Percentiles rank a stretch among this genome's conserved stretches.
phyloP scores from a whole-genome alignment of 192 early-diverging fungal species.

The Blastocladiella britannica region DNA sequence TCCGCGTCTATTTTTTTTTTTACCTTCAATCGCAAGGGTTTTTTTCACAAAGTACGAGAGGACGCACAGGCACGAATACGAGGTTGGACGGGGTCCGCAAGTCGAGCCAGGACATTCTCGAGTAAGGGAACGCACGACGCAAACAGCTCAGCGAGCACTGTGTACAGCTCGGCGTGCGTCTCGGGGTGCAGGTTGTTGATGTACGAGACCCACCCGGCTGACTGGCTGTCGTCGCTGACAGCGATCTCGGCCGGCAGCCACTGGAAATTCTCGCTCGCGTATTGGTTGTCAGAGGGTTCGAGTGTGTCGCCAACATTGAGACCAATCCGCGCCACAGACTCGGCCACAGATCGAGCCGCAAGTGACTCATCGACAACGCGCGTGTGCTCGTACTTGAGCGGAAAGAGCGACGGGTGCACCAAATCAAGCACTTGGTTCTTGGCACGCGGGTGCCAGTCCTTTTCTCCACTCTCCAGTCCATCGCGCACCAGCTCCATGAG shows the following conservation, averaged over 20 bases:
- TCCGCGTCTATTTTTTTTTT: too few relatives aligned
- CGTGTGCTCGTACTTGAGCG: conserved; percentile 14
- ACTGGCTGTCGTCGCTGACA: conserved; percentile 17
- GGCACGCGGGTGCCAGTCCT: conserved; percentile 23
- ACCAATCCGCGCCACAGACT: too few relatives aligned
- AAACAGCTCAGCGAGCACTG: conserved; percentile 24
- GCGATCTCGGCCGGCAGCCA: conserved; percentile 49
- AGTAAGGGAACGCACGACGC: conserved; percentile 39
- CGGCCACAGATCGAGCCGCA: too few relatives aligned
- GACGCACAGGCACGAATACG: too few relatives aligned
- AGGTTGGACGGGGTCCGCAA: too few relatives aligned
- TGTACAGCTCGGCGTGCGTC: conserved; percentile 25
- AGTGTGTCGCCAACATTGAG: too few relatives aligned
- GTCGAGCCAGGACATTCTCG: conserved; percentile 16
- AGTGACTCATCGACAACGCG: conserved; percentile 1
- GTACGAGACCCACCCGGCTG: conserved; percentile 42
- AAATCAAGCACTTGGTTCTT: conserved; percentile 27
- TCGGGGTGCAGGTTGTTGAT: conserved; percentile 54
- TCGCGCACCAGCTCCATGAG: conserved; percentile 11
- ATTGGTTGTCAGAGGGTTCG: too few relatives aligned
- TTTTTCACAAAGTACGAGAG: too few relatives aligned
- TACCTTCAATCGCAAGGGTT: too few relatives aligned
- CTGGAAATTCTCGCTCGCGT: conserved; percentile 14
- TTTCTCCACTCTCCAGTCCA: conserved; percentile 15
- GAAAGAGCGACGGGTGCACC: conserved; percentile 28